Conservation (phyloP, 441 rosid species). For the Adansonia madagascariensis region DNA sequence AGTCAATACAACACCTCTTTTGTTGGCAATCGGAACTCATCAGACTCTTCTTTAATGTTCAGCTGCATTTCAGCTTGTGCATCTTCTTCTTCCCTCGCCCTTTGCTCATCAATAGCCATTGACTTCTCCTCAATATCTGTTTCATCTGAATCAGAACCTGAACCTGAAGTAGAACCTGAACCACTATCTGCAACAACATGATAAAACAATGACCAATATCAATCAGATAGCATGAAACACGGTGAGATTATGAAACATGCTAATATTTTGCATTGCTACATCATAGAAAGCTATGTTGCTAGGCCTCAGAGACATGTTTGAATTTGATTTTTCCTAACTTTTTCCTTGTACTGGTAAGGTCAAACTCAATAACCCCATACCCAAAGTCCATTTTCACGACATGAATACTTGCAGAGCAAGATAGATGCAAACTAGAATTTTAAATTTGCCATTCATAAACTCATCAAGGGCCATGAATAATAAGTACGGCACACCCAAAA, state of each 20-base stretch:
- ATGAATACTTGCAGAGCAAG: background rate
- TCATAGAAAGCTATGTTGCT: background rate
- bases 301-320: background rate
- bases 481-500: background rate
- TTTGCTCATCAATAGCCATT: conserved; percentile 59
- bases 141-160: conserved; percentile 65
- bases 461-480: background rate
- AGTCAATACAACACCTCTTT: conserved; percentile 49
- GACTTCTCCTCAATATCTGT: conserved; percentile 67
- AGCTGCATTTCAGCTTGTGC: conserved; percentile 70
- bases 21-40: conserved; percentile 84
- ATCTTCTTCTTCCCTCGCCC: conserved; percentile 53
- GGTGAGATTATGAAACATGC: background rate
- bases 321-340: background rate
- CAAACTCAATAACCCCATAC: too few relatives aligned
- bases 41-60: conserved; percentile 77
- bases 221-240: background rate
- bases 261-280: background rate
- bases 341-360: too few relatives aligned
- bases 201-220: background rate
- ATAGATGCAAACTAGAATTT: background rate
- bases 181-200: conserved; percentile 39
- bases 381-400: background rate
- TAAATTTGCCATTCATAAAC: background rate
- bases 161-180: conserved; percentile 35